phyloP scores from a whole-genome alignment of 78 protist genomes.

The Dictyostelium citrinum region DNA sequence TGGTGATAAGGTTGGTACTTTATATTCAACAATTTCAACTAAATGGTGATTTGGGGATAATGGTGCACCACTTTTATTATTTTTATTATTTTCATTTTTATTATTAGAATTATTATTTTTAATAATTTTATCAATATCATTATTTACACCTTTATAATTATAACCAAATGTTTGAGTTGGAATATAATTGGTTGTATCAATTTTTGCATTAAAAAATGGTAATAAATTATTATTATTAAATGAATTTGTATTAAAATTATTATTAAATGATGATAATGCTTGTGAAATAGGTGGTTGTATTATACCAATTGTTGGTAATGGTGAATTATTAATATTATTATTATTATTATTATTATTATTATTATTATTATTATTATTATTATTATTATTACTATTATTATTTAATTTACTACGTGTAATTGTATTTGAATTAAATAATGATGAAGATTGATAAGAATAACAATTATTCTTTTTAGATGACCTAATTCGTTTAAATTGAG shows the following conservation, averaged over 20 bases:
- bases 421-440: not conserved
- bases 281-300: not conserved
- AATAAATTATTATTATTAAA: not conserved
- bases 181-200: constrained; percentile 25
- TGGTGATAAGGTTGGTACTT: not conserved
- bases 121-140: not conserved
- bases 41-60: constrained; percentile 1
- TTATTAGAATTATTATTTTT: too few species aligned
- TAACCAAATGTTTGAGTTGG: constrained; percentile 21
- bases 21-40: not conserved
- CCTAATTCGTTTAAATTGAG: constrained; percentile 8
- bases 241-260: not conserved
- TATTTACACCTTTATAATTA: not conserved
- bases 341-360: not conserved
- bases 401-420: not conserved
- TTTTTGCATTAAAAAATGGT: constrained; percentile 2
- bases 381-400: not conserved
- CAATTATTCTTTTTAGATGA: not conserved
- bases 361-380: not conserved
- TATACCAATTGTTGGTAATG: not conserved
- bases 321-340: not conserved
- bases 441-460: not conserved
- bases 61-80: not conserved
- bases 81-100: not conserved
- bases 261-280: not conserved